Evolutionary conservation across 345 rosid genomes (phyloP).

Genomic region (Corchorus capsularis): DNA sequence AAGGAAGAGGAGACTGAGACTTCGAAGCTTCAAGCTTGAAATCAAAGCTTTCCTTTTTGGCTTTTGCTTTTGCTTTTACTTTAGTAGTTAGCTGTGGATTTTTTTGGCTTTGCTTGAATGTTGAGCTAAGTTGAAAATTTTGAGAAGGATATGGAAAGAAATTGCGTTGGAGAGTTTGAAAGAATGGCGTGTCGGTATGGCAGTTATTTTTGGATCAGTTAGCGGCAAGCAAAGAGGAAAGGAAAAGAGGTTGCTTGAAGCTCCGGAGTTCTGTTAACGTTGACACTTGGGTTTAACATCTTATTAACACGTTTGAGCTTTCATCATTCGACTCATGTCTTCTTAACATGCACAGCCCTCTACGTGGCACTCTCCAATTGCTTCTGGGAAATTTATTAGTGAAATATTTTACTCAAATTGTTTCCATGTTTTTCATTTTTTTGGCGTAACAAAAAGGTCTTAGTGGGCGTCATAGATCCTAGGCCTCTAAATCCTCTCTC

Average conservation of each 20-base stretch:
- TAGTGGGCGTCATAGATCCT: too few relatives aligned
- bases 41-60: not conserved
- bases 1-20: constrained; percentile 11
- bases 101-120: constrained; percentile 3
- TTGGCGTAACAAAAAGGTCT: too few relatives aligned
- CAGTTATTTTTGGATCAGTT: not conserved
- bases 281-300: not conserved
- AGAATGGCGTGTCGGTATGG: not conserved
- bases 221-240: not conserved
- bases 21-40: not conserved
- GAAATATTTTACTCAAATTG: not conserved
- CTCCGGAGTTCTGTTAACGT: not conserved
- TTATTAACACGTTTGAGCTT: not conserved
- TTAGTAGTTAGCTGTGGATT: not conserved
- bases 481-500: too few relatives aligned
- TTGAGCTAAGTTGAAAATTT: not conserved
- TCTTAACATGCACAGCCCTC: not conserved
- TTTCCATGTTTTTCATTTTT: too few relatives aligned
- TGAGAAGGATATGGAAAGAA: not conserved
- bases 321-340: not conserved
- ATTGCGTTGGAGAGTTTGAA: not conserved
- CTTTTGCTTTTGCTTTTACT: not conserved
- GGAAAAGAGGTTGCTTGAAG: constrained; percentile 9
- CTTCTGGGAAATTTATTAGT: not conserved
- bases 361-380: not conserved